These are phyloP conservation scores for Smallanthus sonchifolius DNA, from an alignment of 129 eudicot species.

Conservation along the genomic window DNA sequence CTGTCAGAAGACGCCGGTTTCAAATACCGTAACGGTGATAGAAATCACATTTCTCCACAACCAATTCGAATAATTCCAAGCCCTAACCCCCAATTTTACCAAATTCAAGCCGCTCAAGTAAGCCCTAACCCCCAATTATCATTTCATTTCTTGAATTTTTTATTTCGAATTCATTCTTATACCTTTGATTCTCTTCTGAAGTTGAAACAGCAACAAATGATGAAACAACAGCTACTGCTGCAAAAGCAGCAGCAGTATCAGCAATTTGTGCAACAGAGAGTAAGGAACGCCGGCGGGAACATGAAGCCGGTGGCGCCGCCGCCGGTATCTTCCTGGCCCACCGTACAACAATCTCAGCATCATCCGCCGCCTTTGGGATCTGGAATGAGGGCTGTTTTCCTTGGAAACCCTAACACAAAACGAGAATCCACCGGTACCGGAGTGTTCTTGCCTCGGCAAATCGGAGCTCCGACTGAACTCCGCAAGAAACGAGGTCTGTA, in stretches of 20 bases:
- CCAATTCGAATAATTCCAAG: conserved; percentile 20
- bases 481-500: conserved; percentile 58
- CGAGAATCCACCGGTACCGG: conserved; percentile 84
- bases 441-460: conserved; percentile 71
- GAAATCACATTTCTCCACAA: conserved; percentile 18
- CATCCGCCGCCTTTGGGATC: conserved; percentile 45
- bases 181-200: neutral
- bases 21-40: neutral
- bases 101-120: conserved; percentile 54
- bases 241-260: conserved; percentile 25
- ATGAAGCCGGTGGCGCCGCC: conserved; percentile 3
- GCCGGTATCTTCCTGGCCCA: conserved; percentile 57
- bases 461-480: conserved; percentile 50
- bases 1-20: conserved; percentile 27
- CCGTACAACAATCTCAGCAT: conserved; percentile 50
- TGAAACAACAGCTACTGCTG: conserved; percentile 23
- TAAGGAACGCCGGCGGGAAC: conserved; percentile 17
- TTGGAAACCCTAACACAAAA: conserved; percentile 47
- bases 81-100: conserved; percentile 36
- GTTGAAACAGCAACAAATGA: conserved; percentile 41
- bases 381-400: conserved; percentile 64
- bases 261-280: conserved; percentile 27
- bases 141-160: no score
- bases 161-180: neutral
- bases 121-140: neutral